These are phyloP conservation scores for Ustilago trichophora DNA, from an alignment of 1,284 basidiomycete genomes.

Conservation along the genomic window DNA sequence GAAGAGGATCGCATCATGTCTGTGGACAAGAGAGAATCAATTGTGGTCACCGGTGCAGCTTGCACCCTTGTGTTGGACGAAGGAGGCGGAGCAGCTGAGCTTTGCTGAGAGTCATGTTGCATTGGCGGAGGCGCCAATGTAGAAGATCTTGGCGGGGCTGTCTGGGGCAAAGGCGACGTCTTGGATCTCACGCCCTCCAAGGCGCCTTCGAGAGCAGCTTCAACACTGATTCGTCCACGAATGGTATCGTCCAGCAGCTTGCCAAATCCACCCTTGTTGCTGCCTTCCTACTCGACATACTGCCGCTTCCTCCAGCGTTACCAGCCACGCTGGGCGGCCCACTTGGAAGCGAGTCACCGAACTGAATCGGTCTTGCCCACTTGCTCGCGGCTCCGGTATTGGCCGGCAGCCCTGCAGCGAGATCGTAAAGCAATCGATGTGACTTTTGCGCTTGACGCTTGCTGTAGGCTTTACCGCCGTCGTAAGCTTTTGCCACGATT, in stretches of 20 bases:
- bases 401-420: slow-evolving; percentile 55
- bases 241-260: slow-evolving; percentile 48
- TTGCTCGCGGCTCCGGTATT: slow-evolving; percentile 61
- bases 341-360: slow-evolving; percentile 52
- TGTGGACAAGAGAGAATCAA: slow-evolving; percentile 13
- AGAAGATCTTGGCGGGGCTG: background rate
- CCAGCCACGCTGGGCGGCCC: background rate
- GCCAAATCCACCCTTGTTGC: slow-evolving; percentile 24
- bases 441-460: slow-evolving; percentile 32
- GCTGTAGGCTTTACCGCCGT: slow-evolving; percentile 32
- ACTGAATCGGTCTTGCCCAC: slow-evolving; percentile 62
- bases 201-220: slow-evolving; percentile 39
- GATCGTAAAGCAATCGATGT: slow-evolving; percentile 53
- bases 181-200: slow-evolving; percentile 21
- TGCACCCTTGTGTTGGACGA: background rate
- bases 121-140: background rate
- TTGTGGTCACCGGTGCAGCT: background rate
- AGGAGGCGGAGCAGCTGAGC: background rate
- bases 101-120: background rate
- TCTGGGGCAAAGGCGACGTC: slow-evolving; percentile 6
- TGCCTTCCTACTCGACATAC: background rate
- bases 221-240: slow-evolving; percentile 50
- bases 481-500: slow-evolving; percentile 54
- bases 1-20: slow-evolving; percentile 4
- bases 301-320: background rate